These are phyloP conservation scores for Cyberlindnera amylophila DNA, from an alignment of 805 yeast genomes.

Conservation along the genomic window DNA sequence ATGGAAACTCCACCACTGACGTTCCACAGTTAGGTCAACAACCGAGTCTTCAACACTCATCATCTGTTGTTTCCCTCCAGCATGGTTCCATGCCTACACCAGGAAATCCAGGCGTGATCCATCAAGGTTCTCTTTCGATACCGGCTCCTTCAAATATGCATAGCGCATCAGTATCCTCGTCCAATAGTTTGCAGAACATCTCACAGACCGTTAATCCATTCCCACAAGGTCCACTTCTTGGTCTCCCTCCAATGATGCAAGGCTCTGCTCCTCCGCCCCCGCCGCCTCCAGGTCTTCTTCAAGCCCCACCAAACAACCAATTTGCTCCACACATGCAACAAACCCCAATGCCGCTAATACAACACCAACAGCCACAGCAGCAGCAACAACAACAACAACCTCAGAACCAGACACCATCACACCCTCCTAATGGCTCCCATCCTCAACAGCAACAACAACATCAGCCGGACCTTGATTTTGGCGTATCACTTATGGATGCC, in stretches of 20 bases:
- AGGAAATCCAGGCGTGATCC: not conserved
- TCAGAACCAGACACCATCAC: conserved; percentile 8
- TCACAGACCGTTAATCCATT: conserved; percentile 2
- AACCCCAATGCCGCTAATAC: conserved; percentile 4
- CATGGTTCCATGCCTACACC: not conserved
- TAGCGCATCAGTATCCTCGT: conserved; percentile 1
- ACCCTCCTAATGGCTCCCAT: not conserved
- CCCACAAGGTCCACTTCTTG: conserved; percentile 8
- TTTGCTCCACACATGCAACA: conserved; percentile 3
- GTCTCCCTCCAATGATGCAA: conserved; percentile 12
- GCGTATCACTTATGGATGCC: conserved; percentile 9
- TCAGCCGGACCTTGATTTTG: conserved; percentile 7
- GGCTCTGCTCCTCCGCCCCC: not conserved
- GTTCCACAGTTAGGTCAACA: conserved; percentile 2
- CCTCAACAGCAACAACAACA: conserved; percentile 6
- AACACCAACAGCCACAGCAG: conserved; percentile 9
- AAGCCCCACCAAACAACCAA: not conserved
- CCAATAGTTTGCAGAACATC: conserved; percentile 1
- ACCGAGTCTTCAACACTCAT: not conserved
- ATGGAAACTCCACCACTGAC: conserved; percentile 1
- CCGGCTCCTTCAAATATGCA: conserved; percentile 1
- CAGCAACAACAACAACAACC: conserved; percentile 11
- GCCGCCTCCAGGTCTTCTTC: not conserved
- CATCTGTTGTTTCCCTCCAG: not conserved
- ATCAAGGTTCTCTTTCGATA: conserved; percentile 3